A percentile compares a stretch with the other conserved stretches of the same genome.
phyloP scores from a whole-genome alignment of 2,329 filamentous ascomycete genomes.

The Bipolaris sorokiniana region DNA sequence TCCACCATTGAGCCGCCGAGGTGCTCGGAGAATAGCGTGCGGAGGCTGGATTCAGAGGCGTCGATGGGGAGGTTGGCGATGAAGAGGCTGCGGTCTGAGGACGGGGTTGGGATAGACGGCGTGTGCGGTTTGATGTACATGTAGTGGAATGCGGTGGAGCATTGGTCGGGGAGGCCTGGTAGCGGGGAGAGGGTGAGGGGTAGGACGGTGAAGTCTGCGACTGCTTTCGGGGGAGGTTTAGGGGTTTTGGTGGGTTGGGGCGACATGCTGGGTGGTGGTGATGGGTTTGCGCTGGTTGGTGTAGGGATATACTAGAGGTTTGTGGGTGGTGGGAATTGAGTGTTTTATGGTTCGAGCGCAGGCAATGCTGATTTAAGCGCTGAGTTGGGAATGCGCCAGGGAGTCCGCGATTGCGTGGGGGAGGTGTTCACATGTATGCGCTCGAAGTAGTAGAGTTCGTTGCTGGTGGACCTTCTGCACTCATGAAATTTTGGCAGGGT shows the following conservation, averaged over 20 bases:
- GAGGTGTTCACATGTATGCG: conserved; percentile 1
- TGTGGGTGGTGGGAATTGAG: too few species aligned
- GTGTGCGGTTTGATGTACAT: conserved; percentile 85
- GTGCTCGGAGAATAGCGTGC: conserved; percentile 74
- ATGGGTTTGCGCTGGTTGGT: not conserved
- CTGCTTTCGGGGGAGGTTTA: conserved; percentile 34
- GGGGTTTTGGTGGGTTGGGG: conserved; percentile 22
- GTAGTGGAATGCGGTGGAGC: conserved; percentile 69
- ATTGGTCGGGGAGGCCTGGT: conserved; percentile 56
- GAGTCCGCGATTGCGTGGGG: not conserved
- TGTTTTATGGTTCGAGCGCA: not conserved
- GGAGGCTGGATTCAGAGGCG: conserved; percentile 77
- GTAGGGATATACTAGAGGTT: not conserved
- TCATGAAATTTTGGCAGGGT: conserved; percentile 45
- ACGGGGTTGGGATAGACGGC: conserved; percentile 63
- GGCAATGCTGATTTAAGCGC: not conserved
- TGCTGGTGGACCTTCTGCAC: conserved; percentile 14
- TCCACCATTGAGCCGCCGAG: conserved; percentile 82
- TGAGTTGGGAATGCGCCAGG: not conserved
- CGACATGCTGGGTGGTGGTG: conserved; percentile 25
- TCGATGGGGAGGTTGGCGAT: conserved; percentile 89
- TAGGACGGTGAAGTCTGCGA: conserved; percentile 71
- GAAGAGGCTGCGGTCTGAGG: conserved; percentile 78
- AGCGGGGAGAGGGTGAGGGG: conserved; percentile 63
- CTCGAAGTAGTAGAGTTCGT: conserved; percentile 5